Evolutionary conservation across 495 filamentous ascomycete species (phyloP).

Genomic region (Aspergillus sparsus): DNA sequence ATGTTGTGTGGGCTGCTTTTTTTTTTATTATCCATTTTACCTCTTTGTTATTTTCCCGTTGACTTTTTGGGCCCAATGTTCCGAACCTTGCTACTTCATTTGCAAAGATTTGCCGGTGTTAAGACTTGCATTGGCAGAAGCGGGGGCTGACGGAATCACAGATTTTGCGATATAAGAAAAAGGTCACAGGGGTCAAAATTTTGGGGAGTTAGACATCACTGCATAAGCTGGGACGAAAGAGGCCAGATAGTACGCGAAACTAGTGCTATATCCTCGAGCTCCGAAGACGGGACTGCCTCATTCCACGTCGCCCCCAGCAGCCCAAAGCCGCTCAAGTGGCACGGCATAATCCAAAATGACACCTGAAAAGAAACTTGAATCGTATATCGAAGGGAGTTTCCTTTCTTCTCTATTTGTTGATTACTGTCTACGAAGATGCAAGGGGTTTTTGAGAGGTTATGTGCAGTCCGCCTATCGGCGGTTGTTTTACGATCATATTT

Average conservation of each 20-base stretch:
- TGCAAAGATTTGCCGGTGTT: slow-evolving; percentile 1
- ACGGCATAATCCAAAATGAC: slow-evolving; percentile 18
- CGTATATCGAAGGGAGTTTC: slow-evolving; percentile 22
- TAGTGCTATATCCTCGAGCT: slow-evolving; percentile 9
- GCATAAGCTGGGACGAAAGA: slow-evolving; percentile 30
- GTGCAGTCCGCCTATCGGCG: slow-evolving; percentile 21
- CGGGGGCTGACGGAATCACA: slow-evolving; percentile 19
- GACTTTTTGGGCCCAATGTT: slow-evolving; percentile 13
- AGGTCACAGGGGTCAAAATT: slow-evolving; percentile 30
- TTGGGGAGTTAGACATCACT: slow-evolving; percentile 41
- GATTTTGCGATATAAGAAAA: slow-evolving; percentile 10
- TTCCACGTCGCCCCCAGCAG: slow-evolving; percentile 15
- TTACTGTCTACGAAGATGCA: slow-evolving; percentile 9
- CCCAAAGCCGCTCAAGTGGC: slow-evolving; percentile 25
- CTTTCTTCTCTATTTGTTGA: not conserved
- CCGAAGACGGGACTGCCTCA: slow-evolving; percentile 10
- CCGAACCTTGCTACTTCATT: not conserved
- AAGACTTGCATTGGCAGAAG: slow-evolving; percentile 5
- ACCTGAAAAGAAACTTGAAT: slow-evolving; percentile 11
- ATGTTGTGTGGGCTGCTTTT: slow-evolving; percentile 5
- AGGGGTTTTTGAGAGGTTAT: slow-evolving; percentile 5
- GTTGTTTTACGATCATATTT: slow-evolving; percentile 14
- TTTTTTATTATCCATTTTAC: not conserved
- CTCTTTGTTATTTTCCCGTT: slow-evolving; percentile 2
- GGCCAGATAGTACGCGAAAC: slow-evolving; percentile 15